Evolutionary conservation across 805 yeast genomes (phyloP), one percentile per base, ranked within the genome.

Genomic region (Schizosaccharomyces cryophilus): DNA sequence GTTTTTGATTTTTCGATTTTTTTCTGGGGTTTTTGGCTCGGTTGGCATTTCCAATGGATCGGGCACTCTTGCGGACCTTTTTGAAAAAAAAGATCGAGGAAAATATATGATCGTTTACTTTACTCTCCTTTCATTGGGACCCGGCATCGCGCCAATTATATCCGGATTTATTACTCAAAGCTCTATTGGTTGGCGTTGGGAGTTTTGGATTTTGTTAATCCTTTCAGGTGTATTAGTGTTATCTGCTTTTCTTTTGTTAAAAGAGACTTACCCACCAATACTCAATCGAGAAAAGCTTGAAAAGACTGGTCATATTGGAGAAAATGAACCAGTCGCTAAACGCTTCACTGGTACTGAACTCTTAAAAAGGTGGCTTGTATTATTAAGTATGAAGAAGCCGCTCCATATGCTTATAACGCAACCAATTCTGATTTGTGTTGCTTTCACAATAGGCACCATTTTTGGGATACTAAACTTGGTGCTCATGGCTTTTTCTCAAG

Each of bases 201-300:
- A 78, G 54, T 82, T 81, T 67, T 82, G 84, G 80, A 77, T 82
- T 15, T 69, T 77, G 61, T 61, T 66, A 11, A 66, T 65, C 19
- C 64, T 67, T 66, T 59, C 65, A n/a, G 60, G 45, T 29, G 61
- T 61, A 45, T 61, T 64, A 61, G 61, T 60, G 15, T 21, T 56
- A 7, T 62, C 62, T 17, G 56, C 67, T 21, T 61, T 66, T 4
- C 59, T 79, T 5, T 67, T 77, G 24, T 78, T 87, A 35, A 95
- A 95, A 21, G 95, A 87, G 73, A 87, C 95, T 21, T 85, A 83
- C 71, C 85, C 93, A 3, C 95, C 95, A 7, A 87, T 82, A 7
- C 81, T 87, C 61, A 45, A 45, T 45, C 51, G 51, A 5, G 73
- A 85, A 63, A 51, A 51, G n/a, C 7, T 51, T 5, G 35, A 21